These are phyloP conservation scores for Coemansia sp. DNA, from an alignment of 192 early-diverging fungal genomes.

Conservation along the genomic window DNA sequence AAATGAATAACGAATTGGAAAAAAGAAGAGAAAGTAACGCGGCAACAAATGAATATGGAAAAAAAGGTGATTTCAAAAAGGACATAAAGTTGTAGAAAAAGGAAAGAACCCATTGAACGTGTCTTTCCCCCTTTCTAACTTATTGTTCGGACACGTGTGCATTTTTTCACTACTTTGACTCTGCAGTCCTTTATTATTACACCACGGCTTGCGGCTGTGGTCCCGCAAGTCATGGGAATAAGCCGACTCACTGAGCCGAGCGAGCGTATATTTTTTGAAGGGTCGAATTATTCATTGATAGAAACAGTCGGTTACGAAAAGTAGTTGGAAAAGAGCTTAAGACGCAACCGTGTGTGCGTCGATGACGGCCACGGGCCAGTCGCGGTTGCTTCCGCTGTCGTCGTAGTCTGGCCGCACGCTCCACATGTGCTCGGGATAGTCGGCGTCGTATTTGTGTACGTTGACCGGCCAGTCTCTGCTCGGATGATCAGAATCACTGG, in stretches of 20 bases:
- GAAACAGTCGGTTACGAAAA: too few species aligned
- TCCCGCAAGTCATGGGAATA: too few species aligned
- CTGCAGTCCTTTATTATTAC: too few species aligned
- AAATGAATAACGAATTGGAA: neutral
- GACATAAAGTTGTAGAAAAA: neutral
- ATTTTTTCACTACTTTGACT: too few species aligned
- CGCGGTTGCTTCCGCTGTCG: constrained; percentile 10
- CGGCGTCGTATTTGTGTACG: constrained; percentile 7
- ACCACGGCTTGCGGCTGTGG: too few species aligned
- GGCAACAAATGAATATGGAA: neutral
- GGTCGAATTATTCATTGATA: too few species aligned
- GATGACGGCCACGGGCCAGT: constrained; percentile 42
- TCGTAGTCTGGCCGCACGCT: neutral
- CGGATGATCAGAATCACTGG: constrained; percentile 19
- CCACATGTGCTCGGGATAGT: neutral
- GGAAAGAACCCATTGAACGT: too few species aligned
- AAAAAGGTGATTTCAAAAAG: neutral
- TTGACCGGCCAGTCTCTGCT: constrained; percentile 42
- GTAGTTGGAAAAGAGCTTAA: neutral
- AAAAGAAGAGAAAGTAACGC: neutral
- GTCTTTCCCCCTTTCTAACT: too few species aligned
- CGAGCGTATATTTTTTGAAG: too few species aligned
- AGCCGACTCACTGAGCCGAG: too few species aligned
- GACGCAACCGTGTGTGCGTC: constrained; percentile 1
- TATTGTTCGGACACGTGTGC: too few species aligned